phyloP scores from a whole-genome alignment of 2,329 filamentous ascomycete species.

The Aspergillus neoniger region DNA sequence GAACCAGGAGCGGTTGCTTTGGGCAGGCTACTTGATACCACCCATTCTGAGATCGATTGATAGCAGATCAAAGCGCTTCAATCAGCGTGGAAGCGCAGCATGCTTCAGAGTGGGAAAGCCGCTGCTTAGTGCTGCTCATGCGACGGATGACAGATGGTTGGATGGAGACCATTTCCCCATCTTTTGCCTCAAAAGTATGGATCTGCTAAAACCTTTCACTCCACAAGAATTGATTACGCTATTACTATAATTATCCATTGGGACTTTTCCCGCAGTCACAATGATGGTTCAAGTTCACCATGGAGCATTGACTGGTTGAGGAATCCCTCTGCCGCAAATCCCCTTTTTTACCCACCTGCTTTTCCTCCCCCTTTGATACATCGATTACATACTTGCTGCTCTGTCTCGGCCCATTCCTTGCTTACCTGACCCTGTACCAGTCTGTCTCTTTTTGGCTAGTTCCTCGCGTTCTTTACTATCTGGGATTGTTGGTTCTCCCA shows the following conservation, averaged over 20 bases:
- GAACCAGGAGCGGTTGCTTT: neutral
- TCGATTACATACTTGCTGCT: conserved; percentile 7
- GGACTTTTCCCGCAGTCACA: neutral
- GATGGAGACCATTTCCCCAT: conserved; percentile 8
- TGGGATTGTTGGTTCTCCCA: neutral
- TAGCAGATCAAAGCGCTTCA: neutral
- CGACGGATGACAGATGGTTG: conserved; percentile 4
- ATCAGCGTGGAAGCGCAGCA: neutral
- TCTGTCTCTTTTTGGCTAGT: neutral
- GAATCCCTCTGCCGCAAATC: neutral
- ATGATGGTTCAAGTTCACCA: neutral
- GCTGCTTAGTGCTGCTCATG: neutral
- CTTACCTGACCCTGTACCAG: conserved; percentile 10
- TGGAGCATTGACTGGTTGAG: neutral
- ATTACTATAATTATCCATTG: conserved; percentile 11
- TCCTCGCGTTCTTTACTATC: neutral
- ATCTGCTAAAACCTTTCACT: conserved; percentile 11
- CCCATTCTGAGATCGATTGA: neutral
- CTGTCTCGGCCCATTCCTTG: conserved; percentile 12
- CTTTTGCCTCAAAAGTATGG: conserved; percentile 10
- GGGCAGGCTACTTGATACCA: neutral
- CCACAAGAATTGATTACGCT: conserved; percentile 10
- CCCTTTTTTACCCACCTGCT: neutral
- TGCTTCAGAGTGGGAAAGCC: neutral
- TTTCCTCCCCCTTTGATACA: conserved; percentile 4